A percentile compares a stretch with the other conserved stretches of the same genome.
Conservation (phyloP, 202 grass and related monocot genomes). For the Zoysia matrella region DNA sequence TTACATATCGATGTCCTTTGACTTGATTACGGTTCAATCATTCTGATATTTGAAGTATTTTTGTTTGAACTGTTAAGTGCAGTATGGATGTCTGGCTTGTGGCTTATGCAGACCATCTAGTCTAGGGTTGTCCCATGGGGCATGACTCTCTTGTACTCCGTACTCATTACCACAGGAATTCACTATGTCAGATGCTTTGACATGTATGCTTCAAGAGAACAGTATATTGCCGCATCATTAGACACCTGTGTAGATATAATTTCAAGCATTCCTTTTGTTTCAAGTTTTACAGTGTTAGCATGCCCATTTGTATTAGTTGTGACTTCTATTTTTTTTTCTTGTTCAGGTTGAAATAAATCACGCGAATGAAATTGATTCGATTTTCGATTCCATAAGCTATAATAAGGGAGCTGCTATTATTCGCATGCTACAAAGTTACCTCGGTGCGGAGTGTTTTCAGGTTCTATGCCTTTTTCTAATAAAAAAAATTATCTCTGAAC, state of each 20-base stretch:
- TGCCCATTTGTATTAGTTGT: neutral
- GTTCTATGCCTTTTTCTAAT: constrained; percentile 32
- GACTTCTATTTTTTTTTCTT: constrained; percentile 6
- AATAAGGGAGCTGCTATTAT: constrained; percentile 78
- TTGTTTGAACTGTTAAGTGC: constrained; percentile 12
- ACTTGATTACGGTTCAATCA: neutral
- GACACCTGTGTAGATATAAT: neutral
- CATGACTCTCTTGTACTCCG: neutral
- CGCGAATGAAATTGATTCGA: constrained; percentile 86
- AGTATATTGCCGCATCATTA: neutral
- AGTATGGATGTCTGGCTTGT: neutral
- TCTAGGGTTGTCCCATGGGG: neutral
- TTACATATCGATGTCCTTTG: constrained; percentile 15
- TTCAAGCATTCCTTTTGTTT: constrained; percentile 2
- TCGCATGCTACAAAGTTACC: constrained; percentile 51
- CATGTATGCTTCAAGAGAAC: neutral
- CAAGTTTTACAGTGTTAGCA: neutral
- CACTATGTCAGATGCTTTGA: neutral
- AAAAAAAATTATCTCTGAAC: neutral
- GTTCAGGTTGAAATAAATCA: constrained; percentile 83
- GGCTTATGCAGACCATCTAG: neutral
- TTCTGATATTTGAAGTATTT: constrained; percentile 2
- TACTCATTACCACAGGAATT: neutral
- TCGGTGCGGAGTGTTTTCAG: constrained; percentile 81
- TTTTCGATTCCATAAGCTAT: constrained; percentile 97